These are phyloP conservation scores for Malassezia psittaci DNA, from an alignment of 1,284 basidiomycete genomes.

Conservation along the genomic window DNA sequence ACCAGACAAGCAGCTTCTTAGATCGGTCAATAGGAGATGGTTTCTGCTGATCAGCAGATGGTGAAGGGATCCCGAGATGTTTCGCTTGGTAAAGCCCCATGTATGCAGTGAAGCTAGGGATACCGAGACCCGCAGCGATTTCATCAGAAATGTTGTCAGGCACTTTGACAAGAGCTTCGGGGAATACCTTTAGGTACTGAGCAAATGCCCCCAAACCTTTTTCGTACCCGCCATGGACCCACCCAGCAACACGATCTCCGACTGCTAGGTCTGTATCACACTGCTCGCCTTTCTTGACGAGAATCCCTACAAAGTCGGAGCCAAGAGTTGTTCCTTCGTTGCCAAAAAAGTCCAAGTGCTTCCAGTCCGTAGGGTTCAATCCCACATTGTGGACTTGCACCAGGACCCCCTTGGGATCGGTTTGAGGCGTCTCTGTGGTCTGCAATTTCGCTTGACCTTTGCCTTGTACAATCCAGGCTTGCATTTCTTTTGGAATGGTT, in stretches of 20 bases:
- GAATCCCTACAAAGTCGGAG: slow-evolving; percentile 56
- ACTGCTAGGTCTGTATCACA: slow-evolving; percentile 48
- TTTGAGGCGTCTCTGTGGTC: slow-evolving; percentile 28
- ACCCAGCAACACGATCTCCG: slow-evolving; percentile 56
- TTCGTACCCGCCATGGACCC: slow-evolving; percentile 50
- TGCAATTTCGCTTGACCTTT: slow-evolving; percentile 25
- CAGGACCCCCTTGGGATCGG: slow-evolving; percentile 25
- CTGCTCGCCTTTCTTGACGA: slow-evolving; percentile 51
- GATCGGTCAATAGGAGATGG: slow-evolving; percentile 19
- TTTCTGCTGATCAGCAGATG: slow-evolving; percentile 19
- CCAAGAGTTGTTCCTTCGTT: slow-evolving; percentile 52
- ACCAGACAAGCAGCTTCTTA: slow-evolving; percentile 51
- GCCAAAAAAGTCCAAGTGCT: slow-evolving; percentile 46
- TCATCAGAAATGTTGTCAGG: slow-evolving; percentile 25
- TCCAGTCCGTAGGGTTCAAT: slow-evolving; percentile 45
- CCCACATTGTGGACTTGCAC: slow-evolving; percentile 28
- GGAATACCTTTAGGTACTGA: slow-evolving; percentile 43
- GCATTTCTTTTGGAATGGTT: slow-evolving; percentile 18
- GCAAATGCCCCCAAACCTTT: slow-evolving; percentile 46
- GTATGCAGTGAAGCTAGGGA: slow-evolving; percentile 35
- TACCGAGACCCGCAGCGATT: slow-evolving; percentile 26
- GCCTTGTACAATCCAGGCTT: slow-evolving; percentile 28
- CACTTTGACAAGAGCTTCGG: slow-evolving; percentile 26
- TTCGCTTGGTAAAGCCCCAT: slow-evolving; percentile 15
- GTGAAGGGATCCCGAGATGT: slow-evolving; percentile 19